Evolutionary conservation across 495 filamentous ascomycete species (phyloP).

Genomic region (Extremus antarcticus): DNA sequence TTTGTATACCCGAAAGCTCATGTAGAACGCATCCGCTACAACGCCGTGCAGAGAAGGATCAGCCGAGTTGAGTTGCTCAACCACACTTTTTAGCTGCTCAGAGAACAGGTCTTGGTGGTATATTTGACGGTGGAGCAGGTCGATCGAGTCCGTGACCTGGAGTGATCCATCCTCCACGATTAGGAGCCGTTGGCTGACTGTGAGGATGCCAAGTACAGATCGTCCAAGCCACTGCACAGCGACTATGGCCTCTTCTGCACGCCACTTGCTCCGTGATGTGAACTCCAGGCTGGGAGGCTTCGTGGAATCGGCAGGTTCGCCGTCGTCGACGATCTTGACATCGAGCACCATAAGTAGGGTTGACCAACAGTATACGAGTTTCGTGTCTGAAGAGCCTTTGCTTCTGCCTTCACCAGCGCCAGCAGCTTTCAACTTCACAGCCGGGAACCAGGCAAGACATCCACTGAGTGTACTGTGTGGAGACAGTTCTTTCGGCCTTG

Average conservation of each 20-base stretch:
- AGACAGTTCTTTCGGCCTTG: conserved; percentile 78
- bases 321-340: conserved; percentile 55
- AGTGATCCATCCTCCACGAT: conserved; percentile 84
- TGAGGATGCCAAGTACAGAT: conserved; percentile 82
- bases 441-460: conserved; percentile 93
- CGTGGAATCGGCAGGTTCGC: conserved; percentile 51
- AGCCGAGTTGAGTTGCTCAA: conserved; percentile 80
- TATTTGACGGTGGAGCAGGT: conserved; percentile 82
- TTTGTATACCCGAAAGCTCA: conserved; percentile 94
- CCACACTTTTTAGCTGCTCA: conserved; percentile 65
- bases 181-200: conserved; percentile 83
- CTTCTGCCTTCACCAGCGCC: conserved; percentile 40
- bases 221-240: conserved; percentile 94
- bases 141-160: conserved; percentile 85
- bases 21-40: conserved; percentile 93
- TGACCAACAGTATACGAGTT: conserved; percentile 97
- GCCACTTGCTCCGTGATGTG: conserved; percentile 77
- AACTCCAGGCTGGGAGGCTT: conserved; percentile 71
- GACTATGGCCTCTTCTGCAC: conserved; percentile 88
- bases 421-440: conserved; percentile 75
- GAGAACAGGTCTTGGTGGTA: conserved; percentile 86
- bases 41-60: conserved; percentile 88
- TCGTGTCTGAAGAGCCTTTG: conserved; percentile 53
- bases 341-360: conserved; percentile 89
- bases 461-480: conserved; percentile 86